phyloP scores from a whole-genome alignment of 345 rosid genomes.

The Arabis hirsuta region DNA sequence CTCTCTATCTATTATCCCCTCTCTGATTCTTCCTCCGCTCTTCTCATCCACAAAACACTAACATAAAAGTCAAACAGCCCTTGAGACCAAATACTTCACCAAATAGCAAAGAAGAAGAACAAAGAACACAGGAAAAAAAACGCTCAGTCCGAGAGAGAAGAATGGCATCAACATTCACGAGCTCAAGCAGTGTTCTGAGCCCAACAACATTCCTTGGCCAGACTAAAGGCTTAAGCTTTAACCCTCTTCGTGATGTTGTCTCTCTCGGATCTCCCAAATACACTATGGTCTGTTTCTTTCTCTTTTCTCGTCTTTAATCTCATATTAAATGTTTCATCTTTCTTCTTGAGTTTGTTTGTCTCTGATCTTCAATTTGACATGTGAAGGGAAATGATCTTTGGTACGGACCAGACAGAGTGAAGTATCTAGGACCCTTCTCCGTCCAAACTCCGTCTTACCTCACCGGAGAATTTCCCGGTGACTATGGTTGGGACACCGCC shows the following conservation, averaged over 20 bases:
- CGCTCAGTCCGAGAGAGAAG: conserved; percentile 31
- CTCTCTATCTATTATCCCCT: conserved; percentile 37
- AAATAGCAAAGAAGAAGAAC: conserved; percentile 35
- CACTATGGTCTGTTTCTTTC: conserved; percentile 60
- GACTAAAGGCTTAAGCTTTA: conserved; percentile 53
- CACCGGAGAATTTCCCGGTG: conserved; percentile 94
- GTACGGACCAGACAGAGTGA: conserved; percentile 97
- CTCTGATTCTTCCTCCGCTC: conserved; percentile 52
- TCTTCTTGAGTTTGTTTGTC: conserved; percentile 28
- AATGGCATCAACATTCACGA: conserved; percentile 64
- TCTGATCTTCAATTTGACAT: conserved; percentile 2
- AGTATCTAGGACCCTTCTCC: conserved; percentile 96
- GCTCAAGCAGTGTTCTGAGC: conserved; percentile 68
- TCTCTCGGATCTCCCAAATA: conserved; percentile 65
- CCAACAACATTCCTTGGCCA: conserved; percentile 81
- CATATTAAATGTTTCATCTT: conserved; percentile 11
- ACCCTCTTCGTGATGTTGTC: conserved; percentile 74
- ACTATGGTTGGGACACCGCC: conserved; percentile 98
- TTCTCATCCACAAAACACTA: conserved; percentile 33
- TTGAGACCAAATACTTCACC: conserved; percentile 31
- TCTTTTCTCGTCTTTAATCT: neutral
- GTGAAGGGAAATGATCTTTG: conserved; percentile 76
- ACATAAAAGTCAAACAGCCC: conserved; percentile 28
- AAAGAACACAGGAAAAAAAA: neutral
- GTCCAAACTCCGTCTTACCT: conserved; percentile 94